Evolutionary conservation across 2,329 filamentous ascomycete species (phyloP).

Genomic region (Paraphaeosphaeria minitans): DNA sequence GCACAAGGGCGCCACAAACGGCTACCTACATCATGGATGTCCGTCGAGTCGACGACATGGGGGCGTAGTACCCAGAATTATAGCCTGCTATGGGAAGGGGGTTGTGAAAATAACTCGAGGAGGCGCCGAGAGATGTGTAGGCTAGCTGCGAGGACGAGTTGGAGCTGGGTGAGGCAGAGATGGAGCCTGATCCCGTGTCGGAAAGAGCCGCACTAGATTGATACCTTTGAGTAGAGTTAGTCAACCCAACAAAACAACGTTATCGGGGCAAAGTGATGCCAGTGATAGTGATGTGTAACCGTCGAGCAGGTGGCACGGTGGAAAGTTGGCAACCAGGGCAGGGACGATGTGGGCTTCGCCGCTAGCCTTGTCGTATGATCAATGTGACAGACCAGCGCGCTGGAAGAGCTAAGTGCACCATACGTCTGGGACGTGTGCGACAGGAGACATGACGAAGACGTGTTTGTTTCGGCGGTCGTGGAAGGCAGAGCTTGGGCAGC

Average conservation of each 20-base stretch:
- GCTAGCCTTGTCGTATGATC: slow-evolving; percentile 53
- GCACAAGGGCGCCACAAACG: slow-evolving; percentile 40
- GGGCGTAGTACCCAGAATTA: slow-evolving; percentile 43
- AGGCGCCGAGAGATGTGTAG: slow-evolving; percentile 45
- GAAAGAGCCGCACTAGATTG: slow-evolving; percentile 57
- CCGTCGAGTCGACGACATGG: slow-evolving; percentile 48
- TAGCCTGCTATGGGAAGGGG: slow-evolving; percentile 38
- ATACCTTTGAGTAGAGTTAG: slow-evolving; percentile 54
- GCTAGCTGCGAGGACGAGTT: slow-evolving; percentile 54
- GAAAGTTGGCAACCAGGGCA: slow-evolving; percentile 46
- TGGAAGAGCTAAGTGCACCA: slow-evolving; percentile 46
- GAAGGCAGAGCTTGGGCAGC: slow-evolving; percentile 45
- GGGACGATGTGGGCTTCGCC: slow-evolving; percentile 44
- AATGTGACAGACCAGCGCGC: slow-evolving; percentile 49
- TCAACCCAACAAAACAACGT: slow-evolving; percentile 37
- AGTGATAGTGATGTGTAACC: slow-evolving; percentile 48
- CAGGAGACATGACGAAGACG: slow-evolving; percentile 42
- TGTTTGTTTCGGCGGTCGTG: slow-evolving; percentile 48
- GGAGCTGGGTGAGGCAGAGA: slow-evolving; percentile 58
- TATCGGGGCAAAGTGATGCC: slow-evolving; percentile 36
- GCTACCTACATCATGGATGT: slow-evolving; percentile 53
- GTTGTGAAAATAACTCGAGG: slow-evolving; percentile 44
- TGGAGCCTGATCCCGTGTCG: slow-evolving; percentile 62
- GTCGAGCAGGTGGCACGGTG: slow-evolving; percentile 45
- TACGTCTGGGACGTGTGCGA: slow-evolving; percentile 47